Evolutionary conservation across 768 basidiomycete species (phyloP).

Genomic region (Dacryopinax primogenitus): DNA sequence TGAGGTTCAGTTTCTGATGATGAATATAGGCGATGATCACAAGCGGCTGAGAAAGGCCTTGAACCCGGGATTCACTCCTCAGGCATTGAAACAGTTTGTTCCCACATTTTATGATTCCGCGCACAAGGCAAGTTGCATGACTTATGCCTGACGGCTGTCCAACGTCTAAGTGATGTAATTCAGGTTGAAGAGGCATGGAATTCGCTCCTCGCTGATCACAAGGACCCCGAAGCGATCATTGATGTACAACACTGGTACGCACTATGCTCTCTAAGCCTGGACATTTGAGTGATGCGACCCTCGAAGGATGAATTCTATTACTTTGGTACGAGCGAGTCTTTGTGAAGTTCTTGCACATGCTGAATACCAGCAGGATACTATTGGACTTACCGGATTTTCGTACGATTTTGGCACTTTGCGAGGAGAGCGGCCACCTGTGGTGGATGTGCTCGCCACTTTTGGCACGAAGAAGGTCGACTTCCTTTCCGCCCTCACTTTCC

Average conservation of each 20-base stretch:
- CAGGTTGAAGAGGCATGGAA: not conserved
- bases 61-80: conserved; percentile 9
- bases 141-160: too few species aligned
- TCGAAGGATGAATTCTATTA: conserved; percentile 1
- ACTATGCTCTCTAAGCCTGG: not conserved
- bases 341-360: too few species aligned
- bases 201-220: not conserved
- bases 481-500: conserved; percentile 39
- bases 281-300: not conserved
- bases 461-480: conserved; percentile 16
- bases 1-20: not conserved
- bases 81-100: not conserved
- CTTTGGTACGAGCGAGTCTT: not conserved
- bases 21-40: conserved; percentile 8
- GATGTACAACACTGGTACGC: not conserved
- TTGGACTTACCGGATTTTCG: conserved; percentile 17
- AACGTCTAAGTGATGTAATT: not conserved
- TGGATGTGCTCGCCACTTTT: conserved; percentile 9
- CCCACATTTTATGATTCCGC: not conserved
- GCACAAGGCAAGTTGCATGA: not conserved
- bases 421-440: conserved; percentile 6
- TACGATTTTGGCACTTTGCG: conserved; percentile 15
- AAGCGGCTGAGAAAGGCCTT: conserved; percentile 14
- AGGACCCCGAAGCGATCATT: not conserved
- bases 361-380: conserved; percentile 13